Base-by-base conservation (phyloP, 2,329 filamentous ascomycete genomes). In the Aspergillus brasiliensis region DNA sequence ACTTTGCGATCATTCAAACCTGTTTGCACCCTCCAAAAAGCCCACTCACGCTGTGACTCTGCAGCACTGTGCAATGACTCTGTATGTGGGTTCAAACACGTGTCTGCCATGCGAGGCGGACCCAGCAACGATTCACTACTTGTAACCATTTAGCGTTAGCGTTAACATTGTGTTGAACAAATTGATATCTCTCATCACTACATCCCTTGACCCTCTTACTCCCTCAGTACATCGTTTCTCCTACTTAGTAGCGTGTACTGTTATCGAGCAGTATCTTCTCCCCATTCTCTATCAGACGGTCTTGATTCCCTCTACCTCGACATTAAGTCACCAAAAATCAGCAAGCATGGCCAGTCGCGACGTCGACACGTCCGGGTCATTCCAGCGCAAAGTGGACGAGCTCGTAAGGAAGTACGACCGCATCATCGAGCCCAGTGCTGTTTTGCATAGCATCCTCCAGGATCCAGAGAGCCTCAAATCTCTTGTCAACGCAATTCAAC, bases 401-500 rank as follows among this genome's bases (percentile, higher is more conserved):
- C 60, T 78, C 27, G 67, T 75, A 8, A 49, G 63, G 44, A 69
- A 66, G 49, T 76, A 75, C 58, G 55, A 61, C 19, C 54, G 52
- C 5, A 56, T 69, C 55, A 64, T 64, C 19, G 48, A 63, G n/a
- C 70, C 76, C 21, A 71, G 67, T 44, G 62, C 67, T 4, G 57
- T 66, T 5, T 56, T 79, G 17, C 58, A 63, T n/a, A 65, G 73
- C 17, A 69, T 78, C 10, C 60, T 73, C 40, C 63, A 64, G n/a
- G 62, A 67, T 23, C 58, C 69, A 3, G 62, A 68, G 6, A 58
- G 69, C 52, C 60, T 67, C 15, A 44, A 57, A 1, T 57, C 69
- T 2, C 72, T 80, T 53, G 66, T 69, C 40, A 64, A 71, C 28
- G 68, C 76, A 15, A 56, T 80, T 44, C 67, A 66, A 21, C 74